A percentile compares a stretch with the other conserved stretches of the same genome.
Evolutionary conservation across 1,139 yeast genomes (phyloP).

Genomic region (Zygosaccharomyces sapae): DNA sequence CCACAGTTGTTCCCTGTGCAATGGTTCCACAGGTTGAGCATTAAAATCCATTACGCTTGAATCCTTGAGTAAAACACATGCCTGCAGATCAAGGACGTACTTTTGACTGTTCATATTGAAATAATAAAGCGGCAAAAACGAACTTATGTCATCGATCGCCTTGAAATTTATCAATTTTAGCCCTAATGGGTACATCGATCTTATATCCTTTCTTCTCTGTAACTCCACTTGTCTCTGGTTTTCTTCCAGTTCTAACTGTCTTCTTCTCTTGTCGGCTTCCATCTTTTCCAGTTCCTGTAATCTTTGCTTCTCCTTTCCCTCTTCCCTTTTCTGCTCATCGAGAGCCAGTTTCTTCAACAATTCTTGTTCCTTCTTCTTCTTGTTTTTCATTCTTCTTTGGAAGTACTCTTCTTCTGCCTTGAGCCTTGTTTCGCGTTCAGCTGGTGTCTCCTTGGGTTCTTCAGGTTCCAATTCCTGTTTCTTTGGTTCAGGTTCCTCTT

Average conservation of each 20-base stretch:
- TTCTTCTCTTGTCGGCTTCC: slow-evolving; percentile 39
- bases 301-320: slow-evolving; percentile 30
- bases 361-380: slow-evolving; percentile 38
- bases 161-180: slow-evolving; percentile 49
- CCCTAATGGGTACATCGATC: slow-evolving; percentile 64
- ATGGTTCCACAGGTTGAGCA: slow-evolving; percentile 8
- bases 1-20: slow-evolving; percentile 27
- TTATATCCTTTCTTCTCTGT: slow-evolving; percentile 41
- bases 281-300: slow-evolving; percentile 44
- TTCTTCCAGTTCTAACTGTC: slow-evolving; percentile 38
- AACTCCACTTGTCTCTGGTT: slow-evolving; percentile 43
- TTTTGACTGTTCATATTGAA: slow-evolving; percentile 37
- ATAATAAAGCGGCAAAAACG: slow-evolving; percentile 52
- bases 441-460: slow-evolving; percentile 33
- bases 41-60: slow-evolving; percentile 27
- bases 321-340: slow-evolving; percentile 35
- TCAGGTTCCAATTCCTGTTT: neutral
- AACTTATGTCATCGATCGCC: slow-evolving; percentile 32
- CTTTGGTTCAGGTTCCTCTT: neutral
- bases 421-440: slow-evolving; percentile 34
- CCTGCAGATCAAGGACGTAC: slow-evolving; percentile 63
- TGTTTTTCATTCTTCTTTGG: slow-evolving; percentile 33
- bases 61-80: slow-evolving; percentile 53
- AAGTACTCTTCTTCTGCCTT: slow-evolving; percentile 36
- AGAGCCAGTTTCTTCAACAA: slow-evolving; percentile 33